phyloP scores from a whole-genome alignment of 139 green algal species.

The Chlamydomonas eustigma region DNA sequence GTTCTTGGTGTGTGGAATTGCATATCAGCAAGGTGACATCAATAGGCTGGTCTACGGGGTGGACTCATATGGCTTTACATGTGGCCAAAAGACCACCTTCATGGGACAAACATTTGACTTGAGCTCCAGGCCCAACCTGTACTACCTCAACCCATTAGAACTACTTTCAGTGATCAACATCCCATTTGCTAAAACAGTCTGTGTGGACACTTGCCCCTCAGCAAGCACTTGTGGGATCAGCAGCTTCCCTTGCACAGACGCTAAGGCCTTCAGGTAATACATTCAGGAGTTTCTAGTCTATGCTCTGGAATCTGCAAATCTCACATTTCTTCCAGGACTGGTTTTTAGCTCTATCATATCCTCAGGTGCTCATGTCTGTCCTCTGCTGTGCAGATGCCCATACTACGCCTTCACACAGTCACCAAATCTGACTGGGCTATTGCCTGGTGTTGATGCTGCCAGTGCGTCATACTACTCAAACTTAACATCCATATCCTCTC shows the following conservation, averaged over 20 bases:
- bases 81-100: conserved; percentile 48
- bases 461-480: conserved; percentile 38
- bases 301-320: no score
- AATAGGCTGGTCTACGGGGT: conserved; percentile 61
- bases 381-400: conserved; percentile 45
- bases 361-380: background rate
- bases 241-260: conserved; percentile 36
- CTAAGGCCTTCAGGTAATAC: conserved; percentile 36
- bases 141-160: conserved; percentile 67
- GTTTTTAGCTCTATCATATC: no score
- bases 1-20: conserved; percentile 57
- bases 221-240: conserved; percentile 25
- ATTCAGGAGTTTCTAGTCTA: no score
- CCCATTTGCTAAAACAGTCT: conserved; percentile 53
- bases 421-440: conserved; percentile 36
- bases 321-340: no score
- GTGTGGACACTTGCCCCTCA: conserved; percentile 48
- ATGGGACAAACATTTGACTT: conserved; percentile 45
- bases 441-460: conserved; percentile 15
- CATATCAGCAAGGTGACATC: conserved; percentile 45
- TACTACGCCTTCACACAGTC: conserved; percentile 56
- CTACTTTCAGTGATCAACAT: conserved; percentile 46
- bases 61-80: conserved; percentile 67
- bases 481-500: conserved; percentile 17
- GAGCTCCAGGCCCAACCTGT: conserved; percentile 52